phyloP scores from a whole-genome alignment of 805 yeast genomes.

The Jamesozyma piceae region DNA sequence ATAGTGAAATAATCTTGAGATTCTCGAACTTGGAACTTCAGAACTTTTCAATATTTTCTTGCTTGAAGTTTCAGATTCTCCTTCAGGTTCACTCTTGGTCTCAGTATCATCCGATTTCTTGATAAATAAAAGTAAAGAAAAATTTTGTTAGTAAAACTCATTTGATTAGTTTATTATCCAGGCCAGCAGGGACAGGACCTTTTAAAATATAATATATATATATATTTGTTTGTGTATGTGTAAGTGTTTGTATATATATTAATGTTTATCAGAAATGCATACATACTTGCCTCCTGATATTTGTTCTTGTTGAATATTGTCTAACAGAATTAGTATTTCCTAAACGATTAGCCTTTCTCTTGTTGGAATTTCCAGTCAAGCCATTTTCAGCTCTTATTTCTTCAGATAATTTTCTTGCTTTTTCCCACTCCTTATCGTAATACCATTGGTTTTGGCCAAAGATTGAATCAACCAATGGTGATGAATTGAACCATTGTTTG shows the following conservation, averaged over 20 bases:
- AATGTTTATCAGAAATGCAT: not conserved
- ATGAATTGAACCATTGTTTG: slow-evolving; percentile 19
- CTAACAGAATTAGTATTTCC: not conserved
- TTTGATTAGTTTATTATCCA: too few species aligned
- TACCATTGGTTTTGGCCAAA: slow-evolving; percentile 20
- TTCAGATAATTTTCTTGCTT: slow-evolving; percentile 20
- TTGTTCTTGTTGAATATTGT: not conserved
- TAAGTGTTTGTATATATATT: too few species aligned
- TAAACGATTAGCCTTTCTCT: not conserved
- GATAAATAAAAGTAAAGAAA: too few species aligned
- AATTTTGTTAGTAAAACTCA: too few species aligned
- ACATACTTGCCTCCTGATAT: not conserved
- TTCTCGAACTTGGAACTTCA: slow-evolving; percentile 75
- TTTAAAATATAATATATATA: too few species aligned
- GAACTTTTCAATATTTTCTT: slow-evolving; percentile 28
- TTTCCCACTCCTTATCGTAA: slow-evolving; percentile 27
- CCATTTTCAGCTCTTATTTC: slow-evolving; percentile 5
- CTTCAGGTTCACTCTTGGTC: too few species aligned
- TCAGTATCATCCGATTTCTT: too few species aligned
- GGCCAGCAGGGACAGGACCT: too few species aligned
- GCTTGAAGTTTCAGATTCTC: not conserved
- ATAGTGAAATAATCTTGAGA: slow-evolving; percentile 87
- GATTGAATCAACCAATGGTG: slow-evolving; percentile 21
- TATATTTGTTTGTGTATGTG: too few species aligned
- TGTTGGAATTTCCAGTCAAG: not conserved